Conservation (phyloP, 257 asterid genomes). For the Solanum arcanum region DNA sequence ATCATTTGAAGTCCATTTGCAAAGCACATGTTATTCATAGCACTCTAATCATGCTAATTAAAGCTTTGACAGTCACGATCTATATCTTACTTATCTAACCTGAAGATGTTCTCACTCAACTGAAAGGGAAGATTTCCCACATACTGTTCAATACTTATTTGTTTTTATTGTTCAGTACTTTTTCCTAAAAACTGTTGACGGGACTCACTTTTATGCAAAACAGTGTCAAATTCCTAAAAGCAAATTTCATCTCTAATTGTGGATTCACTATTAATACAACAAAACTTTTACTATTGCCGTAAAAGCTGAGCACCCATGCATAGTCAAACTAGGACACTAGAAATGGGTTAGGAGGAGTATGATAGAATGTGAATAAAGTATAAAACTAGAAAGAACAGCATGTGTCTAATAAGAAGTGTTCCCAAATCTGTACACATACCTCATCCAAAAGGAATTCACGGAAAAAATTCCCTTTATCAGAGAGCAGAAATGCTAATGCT, state of each 20-base stretch:
- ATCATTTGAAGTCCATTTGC: neutral
- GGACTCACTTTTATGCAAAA: neutral
- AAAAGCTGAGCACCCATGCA: neutral
- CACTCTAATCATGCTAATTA: neutral
- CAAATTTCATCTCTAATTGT: neutral
- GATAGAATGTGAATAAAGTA: neutral
- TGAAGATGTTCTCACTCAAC: neutral
- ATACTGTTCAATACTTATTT: neutral
- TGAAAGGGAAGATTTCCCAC: neutral
- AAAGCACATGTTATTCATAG: neutral
- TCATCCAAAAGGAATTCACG: constrained; percentile 90
- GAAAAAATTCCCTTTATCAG: constrained; percentile 91
- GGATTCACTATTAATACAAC: neutral
- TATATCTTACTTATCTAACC: neutral
- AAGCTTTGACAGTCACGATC: neutral
- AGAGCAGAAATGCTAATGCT: constrained; percentile 78
- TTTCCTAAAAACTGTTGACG: neutral
- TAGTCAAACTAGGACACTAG: neutral
- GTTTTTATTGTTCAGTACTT: neutral
- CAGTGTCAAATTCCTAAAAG: neutral
- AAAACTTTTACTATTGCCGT: neutral
- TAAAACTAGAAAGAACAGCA: neutral
- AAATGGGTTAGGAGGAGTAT: neutral
- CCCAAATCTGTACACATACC: constrained; percentile 34
- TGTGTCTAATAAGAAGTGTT: neutral